Percentiles rank a stretch among this genome's conserved stretches.
These are phyloP conservation scores for Nannizzia gypsea DNA, from an alignment of 2,329 filamentous ascomycete species.

Conservation along the genomic window DNA sequence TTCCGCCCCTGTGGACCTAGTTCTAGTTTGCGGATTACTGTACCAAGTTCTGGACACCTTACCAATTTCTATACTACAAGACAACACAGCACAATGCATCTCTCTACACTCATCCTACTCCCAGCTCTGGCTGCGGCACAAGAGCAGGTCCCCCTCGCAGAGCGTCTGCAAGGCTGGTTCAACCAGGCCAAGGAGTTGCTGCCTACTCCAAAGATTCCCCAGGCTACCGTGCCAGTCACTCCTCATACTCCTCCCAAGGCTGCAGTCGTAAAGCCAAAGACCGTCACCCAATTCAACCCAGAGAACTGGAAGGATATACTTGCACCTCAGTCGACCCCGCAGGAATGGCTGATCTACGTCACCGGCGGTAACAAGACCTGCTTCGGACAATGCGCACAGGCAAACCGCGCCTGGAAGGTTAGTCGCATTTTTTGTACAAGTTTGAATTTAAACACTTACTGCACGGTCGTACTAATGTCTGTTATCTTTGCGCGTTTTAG, in stretches of 20 bases:
- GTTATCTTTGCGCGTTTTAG: slow-evolving; percentile 22
- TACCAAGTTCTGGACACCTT: neutral
- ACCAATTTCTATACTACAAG: neutral
- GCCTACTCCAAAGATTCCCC: slow-evolving; percentile 35
- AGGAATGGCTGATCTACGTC: slow-evolving; percentile 49
- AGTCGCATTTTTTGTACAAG: slow-evolving; percentile 14
- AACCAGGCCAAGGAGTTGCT: slow-evolving; percentile 44
- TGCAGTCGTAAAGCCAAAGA: slow-evolving; percentile 31
- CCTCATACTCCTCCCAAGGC: slow-evolving; percentile 34
- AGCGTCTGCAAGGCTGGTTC: slow-evolving; percentile 37
- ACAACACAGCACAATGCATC: slow-evolving; percentile 12
- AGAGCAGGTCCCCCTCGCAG: slow-evolving; percentile 44
- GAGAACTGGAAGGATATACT: slow-evolving; percentile 48
- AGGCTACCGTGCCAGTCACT: slow-evolving; percentile 29
- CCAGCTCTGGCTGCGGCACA: slow-evolving; percentile 55
- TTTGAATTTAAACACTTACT: neutral
- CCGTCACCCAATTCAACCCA: slow-evolving; percentile 43
- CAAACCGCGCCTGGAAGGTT: slow-evolving; percentile 43
- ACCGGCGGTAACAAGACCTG: slow-evolving; percentile 56
- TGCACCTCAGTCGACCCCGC: slow-evolving; percentile 27
- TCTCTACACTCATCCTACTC: slow-evolving; percentile 50
- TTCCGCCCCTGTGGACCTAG: neutral
- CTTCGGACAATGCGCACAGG: slow-evolving; percentile 45
- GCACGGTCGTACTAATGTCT: neutral
- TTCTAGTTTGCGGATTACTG: too few relatives aligned